These are phyloP conservation scores for Pelargonium australe DNA, from an alignment of 441 rosid genomes.

Conservation along the genomic window DNA sequence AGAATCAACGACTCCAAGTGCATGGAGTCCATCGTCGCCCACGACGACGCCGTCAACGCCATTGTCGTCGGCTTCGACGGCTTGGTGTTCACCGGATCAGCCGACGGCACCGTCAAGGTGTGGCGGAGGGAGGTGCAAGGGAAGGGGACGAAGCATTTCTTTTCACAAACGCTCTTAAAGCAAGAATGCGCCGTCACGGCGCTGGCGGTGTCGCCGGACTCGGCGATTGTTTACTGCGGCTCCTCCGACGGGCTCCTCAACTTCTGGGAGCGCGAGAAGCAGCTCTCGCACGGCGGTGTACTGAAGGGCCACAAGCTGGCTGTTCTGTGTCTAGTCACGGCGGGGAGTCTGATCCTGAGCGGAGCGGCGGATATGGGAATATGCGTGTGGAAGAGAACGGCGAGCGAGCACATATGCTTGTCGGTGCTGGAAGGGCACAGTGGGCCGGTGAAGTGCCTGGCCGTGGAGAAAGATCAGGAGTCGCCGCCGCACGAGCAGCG, in stretches of 20 bases:
- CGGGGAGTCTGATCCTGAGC: constrained; percentile 61
- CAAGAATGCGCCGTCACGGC: constrained; percentile 83
- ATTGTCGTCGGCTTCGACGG: constrained; percentile 68
- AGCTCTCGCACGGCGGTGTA: constrained; percentile 53
- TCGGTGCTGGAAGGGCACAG: constrained; percentile 62
- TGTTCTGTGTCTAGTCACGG: constrained; percentile 58
- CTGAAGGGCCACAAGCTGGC: constrained; percentile 74
- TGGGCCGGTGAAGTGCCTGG: constrained; percentile 88
- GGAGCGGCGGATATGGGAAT: constrained; percentile 84
- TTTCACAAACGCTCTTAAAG: constrained; percentile 67
- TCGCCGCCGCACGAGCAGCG: constrained; percentile 31
- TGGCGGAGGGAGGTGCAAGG: constrained; percentile 87
- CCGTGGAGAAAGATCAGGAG: constrained; percentile 55
- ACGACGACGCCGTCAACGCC: constrained; percentile 76
- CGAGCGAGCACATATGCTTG: constrained; percentile 46
- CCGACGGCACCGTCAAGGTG: constrained; percentile 78
- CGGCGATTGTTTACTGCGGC: constrained; percentile 60
- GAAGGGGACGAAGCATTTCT: constrained; percentile 77
- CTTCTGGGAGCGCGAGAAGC: constrained; percentile 64
- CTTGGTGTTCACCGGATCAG: constrained; percentile 79
- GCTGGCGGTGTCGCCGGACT: constrained; percentile 45
- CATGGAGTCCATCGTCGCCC: constrained; percentile 63
- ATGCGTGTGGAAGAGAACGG: constrained; percentile 69
- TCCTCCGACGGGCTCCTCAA: constrained; percentile 85
- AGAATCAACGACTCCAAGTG: constrained; percentile 57